These are phyloP conservation scores for Hypomyces perniciosus DNA, from an alignment of 2,329 filamentous ascomycete species.

Conservation along the genomic window DNA sequence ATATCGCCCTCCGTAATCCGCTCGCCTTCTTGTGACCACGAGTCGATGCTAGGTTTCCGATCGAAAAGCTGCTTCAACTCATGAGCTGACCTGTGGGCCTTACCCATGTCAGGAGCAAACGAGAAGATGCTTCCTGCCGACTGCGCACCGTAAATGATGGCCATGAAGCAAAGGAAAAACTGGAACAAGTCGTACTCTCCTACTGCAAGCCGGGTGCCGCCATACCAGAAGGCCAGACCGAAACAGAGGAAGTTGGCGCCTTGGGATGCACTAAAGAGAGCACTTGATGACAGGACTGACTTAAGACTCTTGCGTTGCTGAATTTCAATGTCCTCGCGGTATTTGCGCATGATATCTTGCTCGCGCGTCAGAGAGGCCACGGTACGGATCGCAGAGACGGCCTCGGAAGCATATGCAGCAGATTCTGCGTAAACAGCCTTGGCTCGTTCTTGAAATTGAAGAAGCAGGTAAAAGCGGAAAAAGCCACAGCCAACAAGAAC, in stretches of 20 bases:
- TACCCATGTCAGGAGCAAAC: conserved; percentile 88
- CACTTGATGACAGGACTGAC: conserved; percentile 70
- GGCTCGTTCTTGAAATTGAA: conserved; percentile 70
- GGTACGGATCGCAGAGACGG: conserved; percentile 87
- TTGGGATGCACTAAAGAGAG: conserved; percentile 78
- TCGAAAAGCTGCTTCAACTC: conserved; percentile 82
- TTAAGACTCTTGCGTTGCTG: conserved; percentile 64
- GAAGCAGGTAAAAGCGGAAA: conserved; percentile 78
- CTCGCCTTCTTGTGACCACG: conserved; percentile 67
- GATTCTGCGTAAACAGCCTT: conserved; percentile 75
- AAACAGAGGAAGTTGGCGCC: conserved; percentile 77
- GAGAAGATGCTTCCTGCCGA: conserved; percentile 86
- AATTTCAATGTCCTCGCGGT: conserved; percentile 57
- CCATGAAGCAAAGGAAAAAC: conserved; percentile 87
- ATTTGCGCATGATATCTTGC: conserved; percentile 67
- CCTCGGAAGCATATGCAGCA: conserved; percentile 85
- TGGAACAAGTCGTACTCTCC: conserved; percentile 71
- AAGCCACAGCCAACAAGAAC: conserved; percentile 76
- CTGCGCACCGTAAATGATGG: conserved; percentile 86
- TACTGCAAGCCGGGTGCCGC: conserved; percentile 66
- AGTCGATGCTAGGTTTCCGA: conserved; percentile 72
- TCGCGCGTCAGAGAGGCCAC: conserved; percentile 89
- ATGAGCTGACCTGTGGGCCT: conserved; percentile 77
- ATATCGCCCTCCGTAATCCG: conserved; percentile 48
- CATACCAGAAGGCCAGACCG: conserved; percentile 90